phyloP scores from a whole-genome alignment of 140 eudicot species.

The Senecio squalidus region DNA sequence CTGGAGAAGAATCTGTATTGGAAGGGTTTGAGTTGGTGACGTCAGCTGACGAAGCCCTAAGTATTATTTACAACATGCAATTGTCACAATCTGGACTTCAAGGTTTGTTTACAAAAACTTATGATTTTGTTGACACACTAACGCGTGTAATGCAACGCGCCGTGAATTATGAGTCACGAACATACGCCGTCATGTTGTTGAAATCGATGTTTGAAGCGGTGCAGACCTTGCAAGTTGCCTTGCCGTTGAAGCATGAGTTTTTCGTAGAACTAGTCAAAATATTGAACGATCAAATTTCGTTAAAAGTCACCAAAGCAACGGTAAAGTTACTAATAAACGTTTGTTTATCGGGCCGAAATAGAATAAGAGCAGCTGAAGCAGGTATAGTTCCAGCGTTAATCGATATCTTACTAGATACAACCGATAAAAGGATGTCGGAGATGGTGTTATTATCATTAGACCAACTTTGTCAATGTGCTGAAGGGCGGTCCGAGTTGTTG shows the following conservation, averaged over 20 bases:
- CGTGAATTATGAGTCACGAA: conserved; percentile 44
- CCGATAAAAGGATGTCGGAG: conserved; percentile 40
- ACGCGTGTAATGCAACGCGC: conserved; percentile 40
- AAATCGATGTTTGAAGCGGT: conserved; percentile 38
- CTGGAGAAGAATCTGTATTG: conserved; percentile 10
- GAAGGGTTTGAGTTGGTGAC: conserved; percentile 23
- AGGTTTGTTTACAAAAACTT: conserved; percentile 11
- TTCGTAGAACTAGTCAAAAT: conserved; percentile 37
- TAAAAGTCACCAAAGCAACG: conserved; percentile 41
- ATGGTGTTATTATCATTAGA: conserved; percentile 44
- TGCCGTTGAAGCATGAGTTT: conserved; percentile 22
- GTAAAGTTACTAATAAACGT: conserved; percentile 36
- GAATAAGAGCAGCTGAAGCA: conserved; percentile 48
- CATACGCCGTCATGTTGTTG: conserved; percentile 38
- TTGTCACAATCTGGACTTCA: conserved; percentile 22
- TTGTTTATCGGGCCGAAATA: conserved; percentile 49
- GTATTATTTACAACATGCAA: conserved; percentile 30
- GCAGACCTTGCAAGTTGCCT: conserved; percentile 12
- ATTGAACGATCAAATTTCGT: conserved; percentile 36
- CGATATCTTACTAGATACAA: conserved; percentile 37
- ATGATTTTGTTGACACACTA: conserved; percentile 31
- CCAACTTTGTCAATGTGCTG: conserved; percentile 58
- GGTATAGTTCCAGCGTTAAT: conserved; percentile 36
- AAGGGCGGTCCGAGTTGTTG: conserved; percentile 55
- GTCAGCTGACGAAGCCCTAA: conserved; percentile 30